Evolutionary conservation across 768 basidiomycete species (phyloP).

Genomic region (Mycena olivaceomarginata): DNA sequence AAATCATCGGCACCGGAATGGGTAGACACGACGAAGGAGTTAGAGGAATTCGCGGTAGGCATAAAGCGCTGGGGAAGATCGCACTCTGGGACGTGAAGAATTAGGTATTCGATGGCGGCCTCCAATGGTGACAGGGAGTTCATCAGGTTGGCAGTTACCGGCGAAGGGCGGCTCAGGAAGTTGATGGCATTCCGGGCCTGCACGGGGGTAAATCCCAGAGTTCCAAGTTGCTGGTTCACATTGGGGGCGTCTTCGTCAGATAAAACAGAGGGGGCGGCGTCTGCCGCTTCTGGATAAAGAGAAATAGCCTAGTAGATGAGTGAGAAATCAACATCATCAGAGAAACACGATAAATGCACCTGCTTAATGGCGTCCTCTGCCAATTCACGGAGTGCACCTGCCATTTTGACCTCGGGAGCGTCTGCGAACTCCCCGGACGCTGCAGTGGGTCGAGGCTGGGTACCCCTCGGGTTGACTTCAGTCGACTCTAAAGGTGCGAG

Average conservation of each 20-base stretch:
- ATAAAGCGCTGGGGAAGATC: constrained; percentile 88
- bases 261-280: constrained; percentile 58
- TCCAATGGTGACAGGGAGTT: constrained; percentile 77
- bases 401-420: constrained; percentile 90
- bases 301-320: constrained; percentile 64
- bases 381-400: constrained; percentile 80
- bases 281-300: constrained; percentile 69
- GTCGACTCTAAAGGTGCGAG: constrained; percentile 16
- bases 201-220: constrained; percentile 78
- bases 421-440: constrained; percentile 63
- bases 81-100: constrained; percentile 90
- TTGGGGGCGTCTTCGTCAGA: constrained; percentile 62
- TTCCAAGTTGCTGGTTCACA: constrained; percentile 73
- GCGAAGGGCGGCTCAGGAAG: constrained; percentile 75
- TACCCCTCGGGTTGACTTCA: constrained; percentile 38
- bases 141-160: constrained; percentile 78
- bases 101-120: constrained; percentile 89
- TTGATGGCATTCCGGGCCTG: constrained; percentile 73
- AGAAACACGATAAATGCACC: constrained; percentile 58
- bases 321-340: constrained; percentile 32
- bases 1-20: constrained; percentile 79
- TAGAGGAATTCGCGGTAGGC: constrained; percentile 78
- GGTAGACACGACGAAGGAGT: constrained; percentile 79
- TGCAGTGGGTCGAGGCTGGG: constrained; percentile 45
- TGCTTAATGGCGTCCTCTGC: constrained; percentile 90